Percentiles rank a stretch among this genome's conserved stretches.
Evolutionary conservation across 257 asterid genomes (phyloP).

Genomic region (Mentha longifolia): DNA sequence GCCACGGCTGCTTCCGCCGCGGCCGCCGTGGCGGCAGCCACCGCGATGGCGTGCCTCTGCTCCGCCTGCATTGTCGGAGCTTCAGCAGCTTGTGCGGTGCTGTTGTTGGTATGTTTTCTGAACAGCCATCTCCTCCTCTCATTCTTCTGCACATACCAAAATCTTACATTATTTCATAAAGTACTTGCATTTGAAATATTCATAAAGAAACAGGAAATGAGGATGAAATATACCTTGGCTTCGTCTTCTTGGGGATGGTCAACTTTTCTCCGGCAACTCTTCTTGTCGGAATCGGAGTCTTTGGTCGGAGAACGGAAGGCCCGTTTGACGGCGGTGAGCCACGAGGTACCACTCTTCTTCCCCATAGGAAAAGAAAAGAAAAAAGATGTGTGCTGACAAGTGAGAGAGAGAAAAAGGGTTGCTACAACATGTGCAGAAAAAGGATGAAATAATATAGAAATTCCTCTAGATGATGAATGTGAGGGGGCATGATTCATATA

Average conservation of each 20-base stretch:
- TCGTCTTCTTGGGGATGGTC: conserved; percentile 61
- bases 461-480: background rate
- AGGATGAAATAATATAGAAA: background rate
- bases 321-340: conserved; percentile 88
- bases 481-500: conserved; percentile 32
- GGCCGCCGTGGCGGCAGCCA: conserved; percentile 73
- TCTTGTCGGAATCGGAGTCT: conserved; percentile 66
- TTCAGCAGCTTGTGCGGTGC: background rate
- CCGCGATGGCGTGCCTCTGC: conserved; percentile 78
- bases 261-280: conserved; percentile 58
- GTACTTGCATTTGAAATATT: background rate
- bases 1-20: conserved; percentile 87
- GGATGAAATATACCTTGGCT: conserved; percentile 50
- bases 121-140: conserved; percentile 88
- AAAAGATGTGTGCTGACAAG: background rate
- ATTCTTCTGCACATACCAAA: conserved; percentile 51
- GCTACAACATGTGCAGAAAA: conserved; percentile 39
- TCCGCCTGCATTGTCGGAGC: conserved; percentile 39
- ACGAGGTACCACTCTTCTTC: conserved; percentile 68
- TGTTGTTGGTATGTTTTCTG: conserved; percentile 49
- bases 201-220: background rate
- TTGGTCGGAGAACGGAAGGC: conserved; percentile 90
- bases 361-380: conserved; percentile 77
- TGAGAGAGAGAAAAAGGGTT: conserved; percentile 19
- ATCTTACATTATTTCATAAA: background rate